Evolutionary conservation across 176 grass and related monocot genomes (phyloP), one percentile per base, ranked within the genome.

Genomic region (Ensete ventricosum): DNA sequence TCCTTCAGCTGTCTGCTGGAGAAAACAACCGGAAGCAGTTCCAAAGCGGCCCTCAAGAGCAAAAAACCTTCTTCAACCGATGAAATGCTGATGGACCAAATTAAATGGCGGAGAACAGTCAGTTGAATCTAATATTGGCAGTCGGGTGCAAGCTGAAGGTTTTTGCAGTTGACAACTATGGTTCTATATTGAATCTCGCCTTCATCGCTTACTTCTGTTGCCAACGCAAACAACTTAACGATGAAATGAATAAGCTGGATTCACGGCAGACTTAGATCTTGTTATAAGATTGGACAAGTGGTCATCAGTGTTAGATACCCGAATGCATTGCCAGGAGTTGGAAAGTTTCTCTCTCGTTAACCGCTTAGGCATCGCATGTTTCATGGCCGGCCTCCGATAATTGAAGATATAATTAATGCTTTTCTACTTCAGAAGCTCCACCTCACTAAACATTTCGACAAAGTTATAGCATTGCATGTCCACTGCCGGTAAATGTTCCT

Each of bases 111-210:
- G 53, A 58, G 7, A 24, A 25, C 23, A 70, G 12, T 1, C 53
- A 23, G 17, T 55, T 14, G 48, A 70, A 69, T 49, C 52, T 21
- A 53, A 79, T 59, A 58, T 69, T 69, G 69, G 57, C 20, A 64
- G 26, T 64, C 50, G 20, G 57, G 17, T 64, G 55, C 69, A 53
- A 73, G 20, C 19, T n/a, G 78, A 62, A 14, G 48, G 17, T 48
- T 57, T 24, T 13, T 58, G 24, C 11, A 26, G 22, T 66, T 48
- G 55, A 48, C 27, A 79, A 79, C 3, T 55, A 63, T 63, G 57
- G 24, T 62, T 11, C 5, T 43, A 43, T 43, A 1, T 25, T 25
- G 24, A 25, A 25, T 25, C 24, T 1, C 24, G 24, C 24, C 24
- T 1, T 25, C 1, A 25, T 25, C 24, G 24, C 24, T 25, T 25